Conservation (phyloP, 352 stramenopile genomes). For the Halophytophthora batemanensis region DNA sequence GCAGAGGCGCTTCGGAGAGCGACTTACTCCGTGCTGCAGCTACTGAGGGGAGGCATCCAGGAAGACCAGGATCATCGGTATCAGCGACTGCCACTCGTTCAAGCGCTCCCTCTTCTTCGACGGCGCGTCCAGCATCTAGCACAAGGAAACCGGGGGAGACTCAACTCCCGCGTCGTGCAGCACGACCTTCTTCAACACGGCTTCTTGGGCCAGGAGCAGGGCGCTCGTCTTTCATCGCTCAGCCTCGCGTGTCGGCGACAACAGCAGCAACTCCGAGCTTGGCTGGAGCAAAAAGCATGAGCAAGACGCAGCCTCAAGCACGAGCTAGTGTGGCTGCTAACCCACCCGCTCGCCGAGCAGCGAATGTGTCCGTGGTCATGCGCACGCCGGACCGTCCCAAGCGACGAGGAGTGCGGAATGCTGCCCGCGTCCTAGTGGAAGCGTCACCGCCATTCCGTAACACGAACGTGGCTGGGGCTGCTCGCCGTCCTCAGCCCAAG, state of each 20-base stretch:
- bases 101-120: neutral
- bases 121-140: neutral
- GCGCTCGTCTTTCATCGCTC: conserved; percentile 7
- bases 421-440: conserved; percentile 55
- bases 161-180: conserved; percentile 9
- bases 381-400: conserved; percentile 77
- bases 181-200: conserved; percentile 2
- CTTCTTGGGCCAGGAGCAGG: conserved; percentile 16
- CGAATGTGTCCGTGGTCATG: conserved; percentile 52
- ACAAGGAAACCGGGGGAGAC: conserved; percentile 2
- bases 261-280: conserved; percentile 3
- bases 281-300: neutral
- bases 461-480: conserved; percentile 19
- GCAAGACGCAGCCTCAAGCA: conserved; percentile 10
- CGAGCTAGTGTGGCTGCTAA: neutral
- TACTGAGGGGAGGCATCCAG: conserved; percentile 1
- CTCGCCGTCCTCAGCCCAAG: conserved; percentile 26
- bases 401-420: conserved; percentile 32
- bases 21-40: conserved; percentile 9
- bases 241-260: conserved; percentile 4
- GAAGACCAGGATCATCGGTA: conserved; percentile 1
- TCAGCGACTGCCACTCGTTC: neutral
- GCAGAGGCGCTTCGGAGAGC: conserved; percentile 1
- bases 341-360: conserved; percentile 7
- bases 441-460: conserved; percentile 74